Conservation (phyloP, 805 yeast genomes). For the Nakazawaea holstii region DNA sequence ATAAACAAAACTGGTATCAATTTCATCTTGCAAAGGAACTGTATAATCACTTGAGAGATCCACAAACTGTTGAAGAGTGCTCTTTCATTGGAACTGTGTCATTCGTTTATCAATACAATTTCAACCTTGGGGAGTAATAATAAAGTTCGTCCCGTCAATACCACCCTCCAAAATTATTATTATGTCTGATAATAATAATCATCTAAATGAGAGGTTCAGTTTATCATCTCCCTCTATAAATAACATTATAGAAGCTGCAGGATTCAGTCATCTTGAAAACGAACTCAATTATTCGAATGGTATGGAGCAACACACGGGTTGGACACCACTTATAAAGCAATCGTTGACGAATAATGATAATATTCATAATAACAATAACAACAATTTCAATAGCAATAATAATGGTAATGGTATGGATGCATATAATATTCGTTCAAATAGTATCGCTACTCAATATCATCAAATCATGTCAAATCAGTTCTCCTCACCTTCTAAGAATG, state of each 20-base stretch:
- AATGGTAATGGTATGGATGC: not conserved
- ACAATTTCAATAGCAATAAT: not conserved
- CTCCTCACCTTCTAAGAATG: conserved; percentile 10
- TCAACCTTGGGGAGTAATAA: not conserved
- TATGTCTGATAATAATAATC: not conserved
- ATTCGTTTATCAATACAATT: not conserved
- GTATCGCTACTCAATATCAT: conserved; percentile 4
- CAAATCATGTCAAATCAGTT: conserved; percentile 3
- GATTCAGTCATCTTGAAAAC: not conserved
- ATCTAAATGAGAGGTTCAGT: conserved; percentile 1
- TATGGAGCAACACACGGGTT: conserved; percentile 10
- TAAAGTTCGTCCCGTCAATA: not conserved
- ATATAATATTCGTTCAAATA: not conserved
- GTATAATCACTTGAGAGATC: not conserved
- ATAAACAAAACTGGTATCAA: not conserved
- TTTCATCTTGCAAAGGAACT: not conserved
- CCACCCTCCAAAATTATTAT: not conserved
- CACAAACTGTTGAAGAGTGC: too few species aligned
- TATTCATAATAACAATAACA: not conserved
- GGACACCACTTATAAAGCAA: conserved; percentile 12
- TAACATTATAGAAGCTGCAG: conserved; percentile 7
- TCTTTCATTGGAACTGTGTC: too few species aligned
- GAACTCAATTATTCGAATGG: not conserved
- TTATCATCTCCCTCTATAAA: conserved; percentile 11
- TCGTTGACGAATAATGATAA: not conserved